Conservation (phyloP, 768 basidiomycete species). For the Polyporus arcularius region DNA sequence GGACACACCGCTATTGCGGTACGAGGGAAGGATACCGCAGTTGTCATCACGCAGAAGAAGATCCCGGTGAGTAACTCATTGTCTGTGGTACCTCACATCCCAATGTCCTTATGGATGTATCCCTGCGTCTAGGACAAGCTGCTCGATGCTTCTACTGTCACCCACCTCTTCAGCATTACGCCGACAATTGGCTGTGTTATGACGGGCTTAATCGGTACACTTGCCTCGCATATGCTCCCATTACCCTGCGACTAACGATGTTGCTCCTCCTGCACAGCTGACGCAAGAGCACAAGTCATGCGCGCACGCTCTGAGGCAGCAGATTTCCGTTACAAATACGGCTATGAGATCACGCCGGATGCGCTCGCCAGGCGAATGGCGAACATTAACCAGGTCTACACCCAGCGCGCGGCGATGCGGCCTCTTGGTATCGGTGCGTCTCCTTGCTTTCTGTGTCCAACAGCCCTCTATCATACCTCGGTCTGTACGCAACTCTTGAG, state of each 20-base stretch:
- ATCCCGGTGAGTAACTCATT: constrained; percentile 71
- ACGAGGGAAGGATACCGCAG: constrained; percentile 90
- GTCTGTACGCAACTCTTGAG: neutral
- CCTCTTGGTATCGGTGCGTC: constrained; percentile 90
- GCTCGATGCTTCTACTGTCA: constrained; percentile 90
- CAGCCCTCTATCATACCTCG: neutral
- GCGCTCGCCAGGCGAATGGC: constrained; percentile 92
- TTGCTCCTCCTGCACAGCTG: constrained; percentile 52
- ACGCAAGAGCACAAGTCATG: constrained; percentile 86
- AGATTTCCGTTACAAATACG: constrained; percentile 93
- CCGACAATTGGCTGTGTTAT: constrained; percentile 97
- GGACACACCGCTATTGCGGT: constrained; percentile 94
- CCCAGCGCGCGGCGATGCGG: constrained; percentile 95
- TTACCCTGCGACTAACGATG: neutral
- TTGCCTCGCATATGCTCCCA: neutral
- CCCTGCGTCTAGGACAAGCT: constrained; percentile 80
- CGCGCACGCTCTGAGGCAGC: constrained; percentile 89
- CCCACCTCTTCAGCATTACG: constrained; percentile 95
- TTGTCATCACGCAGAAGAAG: constrained; percentile 98
- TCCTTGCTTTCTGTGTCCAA: no score
- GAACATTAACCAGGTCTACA: constrained; percentile 99
- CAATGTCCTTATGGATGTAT: neutral
- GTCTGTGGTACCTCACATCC: neutral
- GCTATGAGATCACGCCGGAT: constrained; percentile 97
- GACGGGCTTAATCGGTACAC: constrained; percentile 92